A percentile compares a stretch with the other conserved stretches of the same genome.
These are phyloP conservation scores for Ambrosiella beaveri DNA, from an alignment of 2,329 filamentous ascomycete genomes.

Conservation along the genomic window DNA sequence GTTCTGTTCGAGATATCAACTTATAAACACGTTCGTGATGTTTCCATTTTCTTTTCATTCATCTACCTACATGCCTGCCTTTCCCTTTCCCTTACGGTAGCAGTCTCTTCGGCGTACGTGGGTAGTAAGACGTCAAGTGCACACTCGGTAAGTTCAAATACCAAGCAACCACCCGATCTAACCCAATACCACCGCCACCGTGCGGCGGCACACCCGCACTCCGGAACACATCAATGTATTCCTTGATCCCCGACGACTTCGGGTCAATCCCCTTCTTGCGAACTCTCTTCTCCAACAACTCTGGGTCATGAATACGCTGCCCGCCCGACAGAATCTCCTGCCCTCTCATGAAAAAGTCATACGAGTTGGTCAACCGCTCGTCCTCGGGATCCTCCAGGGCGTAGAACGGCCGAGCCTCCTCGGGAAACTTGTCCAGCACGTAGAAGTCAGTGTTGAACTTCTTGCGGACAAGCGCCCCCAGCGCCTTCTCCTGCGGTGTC, in stretches of 20 bases:
- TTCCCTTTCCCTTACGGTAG: slow-evolving; percentile 24
- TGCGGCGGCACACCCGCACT: slow-evolving; percentile 78
- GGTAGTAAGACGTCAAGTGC: slow-evolving; percentile 40
- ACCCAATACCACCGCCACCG: slow-evolving; percentile 73
- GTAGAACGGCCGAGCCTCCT: slow-evolving; percentile 78
- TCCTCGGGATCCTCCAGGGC: slow-evolving; percentile 61
- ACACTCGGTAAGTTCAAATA: slow-evolving; percentile 42
- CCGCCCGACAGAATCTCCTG: slow-evolving; percentile 88
- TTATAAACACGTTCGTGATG: neutral
- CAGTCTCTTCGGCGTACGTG: slow-evolving; percentile 42
- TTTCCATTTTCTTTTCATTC: neutral
- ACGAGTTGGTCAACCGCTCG: slow-evolving; percentile 47
- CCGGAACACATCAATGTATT: slow-evolving; percentile 70
- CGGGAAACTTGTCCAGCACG: slow-evolving; percentile 89
- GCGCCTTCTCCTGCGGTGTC: slow-evolving; percentile 72
- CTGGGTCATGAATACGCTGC: slow-evolving; percentile 73
- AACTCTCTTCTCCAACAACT: slow-evolving; percentile 61
- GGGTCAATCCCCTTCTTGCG: slow-evolving; percentile 68
- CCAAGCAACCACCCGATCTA: slow-evolving; percentile 68
- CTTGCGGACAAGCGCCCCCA: slow-evolving; percentile 67
- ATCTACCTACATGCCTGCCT: neutral
- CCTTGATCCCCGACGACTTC: slow-evolving; percentile 55
- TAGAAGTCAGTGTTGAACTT: slow-evolving; percentile 96
- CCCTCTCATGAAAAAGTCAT: slow-evolving; percentile 78
- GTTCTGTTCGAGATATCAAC: neutral